Evolutionary conservation across 1,284 basidiomycete species (phyloP), one percentile per base, ranked within the genome.

Genomic region (Ganoderma multipileum): DNA sequence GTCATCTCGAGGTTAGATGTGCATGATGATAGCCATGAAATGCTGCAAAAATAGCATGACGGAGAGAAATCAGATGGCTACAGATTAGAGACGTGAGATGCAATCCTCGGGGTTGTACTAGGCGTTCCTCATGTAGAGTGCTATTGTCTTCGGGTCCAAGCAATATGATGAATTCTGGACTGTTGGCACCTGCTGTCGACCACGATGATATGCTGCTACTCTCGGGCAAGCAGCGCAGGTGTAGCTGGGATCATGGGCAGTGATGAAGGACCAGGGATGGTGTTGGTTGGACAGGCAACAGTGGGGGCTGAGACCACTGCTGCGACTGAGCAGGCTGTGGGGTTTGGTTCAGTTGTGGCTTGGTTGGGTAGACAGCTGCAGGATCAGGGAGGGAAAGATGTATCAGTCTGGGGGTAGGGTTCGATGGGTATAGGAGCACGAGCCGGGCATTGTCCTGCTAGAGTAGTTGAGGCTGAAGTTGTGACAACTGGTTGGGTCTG

Each of bases 21-120:
- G 95, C 98, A 99, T 99, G 83, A 99, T 99, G 73, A 99, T 98
- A 70, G 98, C 98, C 74, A 97, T 98, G 85, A 99, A 99, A 92
- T 98, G 97, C 96, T 99, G 88, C 67, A 78, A 74, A 72, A 71
- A 76, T 57, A 73, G 68, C 71, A 66, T 81, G 76, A 81, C 83
- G 85, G 83, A 85, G 82, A 84, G 83, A 83, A 87, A 86, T 85
- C 89, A 86, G 89, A 86, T 84, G 84, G 87, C 85, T 84, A 85
- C 80, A 81, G 76, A 80, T 79, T 78, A 80, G 74, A 52, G 68
- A 78, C 80, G 75, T 76, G 74, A 81, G 6, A 78, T 86, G 92
- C 94, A 82, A 88, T 98, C 97, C 95, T 99, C 99, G 61, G 97
- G 98, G 80, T 99, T 99, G 83, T 99, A 99, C 84, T 99, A 98